Evolutionary conservation across 2,329 filamentous ascomycete species (phyloP), one percentile per base, ranked within the genome.

Genomic region (Penicillium hesseltinei): DNA sequence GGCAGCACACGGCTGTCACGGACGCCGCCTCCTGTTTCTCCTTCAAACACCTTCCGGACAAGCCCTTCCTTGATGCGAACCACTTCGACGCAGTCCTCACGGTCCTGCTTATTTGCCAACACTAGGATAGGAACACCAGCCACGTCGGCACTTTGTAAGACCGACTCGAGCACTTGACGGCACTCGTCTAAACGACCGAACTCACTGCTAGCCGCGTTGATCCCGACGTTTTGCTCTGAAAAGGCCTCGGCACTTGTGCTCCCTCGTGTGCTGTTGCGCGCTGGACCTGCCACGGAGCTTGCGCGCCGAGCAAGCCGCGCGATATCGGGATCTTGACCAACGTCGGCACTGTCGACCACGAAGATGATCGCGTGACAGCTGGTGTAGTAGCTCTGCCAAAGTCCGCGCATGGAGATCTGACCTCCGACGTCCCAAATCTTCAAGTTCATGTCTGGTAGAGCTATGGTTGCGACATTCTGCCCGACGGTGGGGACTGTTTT

Each of bases 351-450:
- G 78, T 99, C 94, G 69, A 99, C 91, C 59, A 99, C 92, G 77
- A 97, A 99, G 62, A 99, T 91, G 69, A 99, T 96, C 65, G 94
- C 94, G 75, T 99, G 94, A 70, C 92, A 96, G 74, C 86, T 90
- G 50, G 87, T 82, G 80, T 97, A 99, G 80, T 99, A 99, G 75
- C 88, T 91, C 75, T 96, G 91, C 94, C 94, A 99, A 33, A 97
- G 85, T 62, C 89, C 88, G 61, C 94, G 88, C 71, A 99, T 84
- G 29, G 85, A 89, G 71, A 94, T 87, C 76, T 99, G 94, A 7
- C 94, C 94, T 63, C 94, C 94, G 0, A 99, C 91, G 73, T 99
- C 94, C 94, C 94, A 97, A 68, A 99, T 89, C 81, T 97, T 96
- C 71, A 99, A 82, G 80, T 97, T 97, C 86, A 97, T 93, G 75